phyloP scores from a whole-genome alignment of 2,329 filamentous ascomycete species.

The Neospermospora avenae region DNA sequence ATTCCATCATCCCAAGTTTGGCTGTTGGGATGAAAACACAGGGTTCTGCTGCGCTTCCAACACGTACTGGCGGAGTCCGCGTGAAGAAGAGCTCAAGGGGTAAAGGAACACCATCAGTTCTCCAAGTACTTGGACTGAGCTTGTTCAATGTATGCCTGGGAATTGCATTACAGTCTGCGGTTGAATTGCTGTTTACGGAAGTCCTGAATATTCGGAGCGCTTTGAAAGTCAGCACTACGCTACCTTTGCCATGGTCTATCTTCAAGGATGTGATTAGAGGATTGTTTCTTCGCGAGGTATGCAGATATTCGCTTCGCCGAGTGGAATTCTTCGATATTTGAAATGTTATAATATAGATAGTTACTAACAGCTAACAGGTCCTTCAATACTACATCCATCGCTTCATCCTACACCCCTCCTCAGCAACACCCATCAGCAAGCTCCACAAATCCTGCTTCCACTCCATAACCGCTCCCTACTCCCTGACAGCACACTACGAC shows the following conservation, averaged over 20 bases:
- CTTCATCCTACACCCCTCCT: slow-evolving; percentile 58
- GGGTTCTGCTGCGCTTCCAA: slow-evolving; percentile 49
- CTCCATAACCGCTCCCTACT: slow-evolving; percentile 53
- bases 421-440: slow-evolving; percentile 37
- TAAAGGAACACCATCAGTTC: slow-evolving; percentile 41
- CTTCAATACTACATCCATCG: slow-evolving; percentile 75
- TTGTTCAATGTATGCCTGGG: slow-evolving; percentile 53
- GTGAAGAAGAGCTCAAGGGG: slow-evolving; percentile 30
- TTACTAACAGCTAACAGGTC: slow-evolving; percentile 39
- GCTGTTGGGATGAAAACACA: slow-evolving; percentile 67
- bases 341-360: background rate
- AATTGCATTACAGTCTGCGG: slow-evolving; percentile 48
- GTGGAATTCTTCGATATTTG: too few species aligned
- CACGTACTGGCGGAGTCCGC: slow-evolving; percentile 38
- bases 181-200: slow-evolving; percentile 54
- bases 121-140: slow-evolving; percentile 49
- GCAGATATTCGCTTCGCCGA: slow-evolving; percentile 16
- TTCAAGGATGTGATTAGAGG: slow-evolving; percentile 51
- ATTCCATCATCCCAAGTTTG: slow-evolving; percentile 66
- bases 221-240: slow-evolving; percentile 53
- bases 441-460: slow-evolving; percentile 50
- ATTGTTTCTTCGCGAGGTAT: slow-evolving; percentile 55
- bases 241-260: slow-evolving; percentile 62
- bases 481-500: slow-evolving; percentile 63
- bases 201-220: slow-evolving; percentile 51